A percentile compares a stretch with the other conserved stretches of the same genome.
phyloP scores from a whole-genome alignment of 78 protist genomes.

The Monosiga brevicollis region DNA sequence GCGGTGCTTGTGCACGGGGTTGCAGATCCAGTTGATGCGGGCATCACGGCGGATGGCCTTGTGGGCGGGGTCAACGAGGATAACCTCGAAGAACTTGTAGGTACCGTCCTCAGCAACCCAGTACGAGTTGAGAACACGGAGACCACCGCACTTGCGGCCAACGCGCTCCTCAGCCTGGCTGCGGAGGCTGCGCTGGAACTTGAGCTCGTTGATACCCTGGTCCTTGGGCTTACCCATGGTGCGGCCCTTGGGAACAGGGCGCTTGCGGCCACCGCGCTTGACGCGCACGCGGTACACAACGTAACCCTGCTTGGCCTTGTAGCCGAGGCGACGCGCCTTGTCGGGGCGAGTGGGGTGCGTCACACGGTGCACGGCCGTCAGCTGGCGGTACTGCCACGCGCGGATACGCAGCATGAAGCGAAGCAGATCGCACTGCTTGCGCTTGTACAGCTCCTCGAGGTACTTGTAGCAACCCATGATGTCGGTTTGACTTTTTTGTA shows the following conservation, averaged over 20 bases:
- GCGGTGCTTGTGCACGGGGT: slow-evolving; percentile 87
- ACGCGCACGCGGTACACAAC: slow-evolving; percentile 86
- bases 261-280: slow-evolving; percentile 96
- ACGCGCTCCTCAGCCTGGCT: slow-evolving; percentile 94
- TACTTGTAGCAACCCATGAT: slow-evolving; percentile 91
- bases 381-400: slow-evolving; percentile 97
- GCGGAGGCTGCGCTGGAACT: slow-evolving; percentile 70
- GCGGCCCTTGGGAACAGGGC: slow-evolving; percentile 76
- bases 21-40: slow-evolving; percentile 96
- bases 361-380: slow-evolving; percentile 84
- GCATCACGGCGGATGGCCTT: slow-evolving; percentile 94
- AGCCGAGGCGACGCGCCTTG: slow-evolving; percentile 98
- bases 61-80: slow-evolving; percentile 94
- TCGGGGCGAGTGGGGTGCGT: slow-evolving; percentile 96
- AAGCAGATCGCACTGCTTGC: slow-evolving; percentile 96
- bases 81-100: slow-evolving; percentile 97
- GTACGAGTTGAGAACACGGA: slow-evolving; percentile 99
- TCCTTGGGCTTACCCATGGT: slow-evolving; percentile 93
- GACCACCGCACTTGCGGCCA: slow-evolving; percentile 78
- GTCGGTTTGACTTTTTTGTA: too few relatives aligned
- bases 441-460: slow-evolving; percentile 89
- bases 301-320: slow-evolving; percentile 70
- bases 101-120: slow-evolving; percentile 92
- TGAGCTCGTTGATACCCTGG: slow-evolving; percentile 87
- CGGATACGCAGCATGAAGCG: slow-evolving; percentile 96